Conservation (phyloP, 2,329 filamentous ascomycete genomes). For the Emydomyces testavorans region DNA sequence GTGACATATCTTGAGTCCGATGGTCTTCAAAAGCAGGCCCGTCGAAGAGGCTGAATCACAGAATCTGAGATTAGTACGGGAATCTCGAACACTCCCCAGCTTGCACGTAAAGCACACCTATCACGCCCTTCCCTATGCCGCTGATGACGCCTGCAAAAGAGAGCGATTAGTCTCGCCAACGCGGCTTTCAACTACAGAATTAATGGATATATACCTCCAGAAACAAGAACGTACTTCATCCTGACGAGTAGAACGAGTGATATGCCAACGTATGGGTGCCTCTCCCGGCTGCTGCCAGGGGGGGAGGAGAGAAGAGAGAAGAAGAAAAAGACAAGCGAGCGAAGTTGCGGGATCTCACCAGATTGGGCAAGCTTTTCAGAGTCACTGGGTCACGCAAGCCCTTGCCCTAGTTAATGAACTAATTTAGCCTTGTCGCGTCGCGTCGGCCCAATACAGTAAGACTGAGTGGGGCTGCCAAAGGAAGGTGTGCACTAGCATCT, state of each 20-base stretch:
- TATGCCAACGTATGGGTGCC: constrained; percentile 13
- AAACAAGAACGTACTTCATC: constrained; percentile 76
- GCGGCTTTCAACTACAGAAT: background rate
- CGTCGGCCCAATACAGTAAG: background rate
- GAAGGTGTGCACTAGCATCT: background rate
- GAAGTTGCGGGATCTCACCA: background rate
- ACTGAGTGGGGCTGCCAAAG: background rate
- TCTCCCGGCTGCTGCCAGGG: constrained; percentile 14
- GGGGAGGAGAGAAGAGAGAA: constrained; percentile 8
- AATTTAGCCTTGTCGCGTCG: too few relatives aligned
- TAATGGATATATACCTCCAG: constrained; percentile 48
- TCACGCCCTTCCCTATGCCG: constrained; percentile 51
- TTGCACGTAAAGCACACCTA: constrained; percentile 42
- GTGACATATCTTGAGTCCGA: constrained; percentile 60
- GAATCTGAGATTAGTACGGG: constrained; percentile 18
- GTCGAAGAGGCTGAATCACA: constrained; percentile 52
- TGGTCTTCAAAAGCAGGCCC: constrained; percentile 65
- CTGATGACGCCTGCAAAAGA: constrained; percentile 34
- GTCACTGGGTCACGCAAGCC: constrained; percentile 6
- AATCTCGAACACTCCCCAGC: background rate
- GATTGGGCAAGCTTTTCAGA: background rate
- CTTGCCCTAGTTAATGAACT: constrained; percentile 12
- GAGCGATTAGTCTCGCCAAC: constrained; percentile 3
- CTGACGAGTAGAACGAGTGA: constrained; percentile 24
- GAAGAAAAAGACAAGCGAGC: constrained; percentile 1